These are phyloP conservation scores for Obelidium mucronatum DNA, from an alignment of 192 early-diverging fungal species.

Conservation along the genomic window DNA sequence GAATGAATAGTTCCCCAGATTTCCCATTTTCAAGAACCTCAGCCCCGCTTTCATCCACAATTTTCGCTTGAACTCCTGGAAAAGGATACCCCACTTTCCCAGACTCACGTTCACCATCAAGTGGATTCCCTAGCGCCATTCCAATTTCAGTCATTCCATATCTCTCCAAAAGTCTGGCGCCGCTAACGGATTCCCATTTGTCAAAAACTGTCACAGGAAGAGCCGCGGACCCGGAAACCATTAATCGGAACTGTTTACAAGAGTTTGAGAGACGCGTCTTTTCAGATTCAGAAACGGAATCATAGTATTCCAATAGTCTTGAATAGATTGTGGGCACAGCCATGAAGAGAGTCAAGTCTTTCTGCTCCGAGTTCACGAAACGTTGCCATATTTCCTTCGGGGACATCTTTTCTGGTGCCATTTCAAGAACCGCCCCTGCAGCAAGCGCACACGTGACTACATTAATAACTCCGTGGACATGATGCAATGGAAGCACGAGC, in stretches of 20 bases:
- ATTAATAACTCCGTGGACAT: slow-evolving; percentile 73
- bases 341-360: slow-evolving; percentile 80
- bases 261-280: slow-evolving; percentile 53
- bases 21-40: slow-evolving; percentile 56
- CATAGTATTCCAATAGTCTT: slow-evolving; percentile 68
- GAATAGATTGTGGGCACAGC: slow-evolving; percentile 91
- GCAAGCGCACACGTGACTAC: slow-evolving; percentile 74
- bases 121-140: slow-evolving; percentile 81
- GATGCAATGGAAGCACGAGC: slow-evolving; percentile 85
- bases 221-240: slow-evolving; percentile 75
- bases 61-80: slow-evolving; percentile 67
- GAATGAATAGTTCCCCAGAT: slow-evolving; percentile 77
- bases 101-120: slow-evolving; percentile 41
- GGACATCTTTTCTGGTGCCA: slow-evolving; percentile 72
- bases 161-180: slow-evolving; percentile 81
- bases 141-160: slow-evolving; percentile 93
- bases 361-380: slow-evolving; percentile 57
- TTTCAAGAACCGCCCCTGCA: slow-evolving; percentile 79
- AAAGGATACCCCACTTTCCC: slow-evolving; percentile 82
- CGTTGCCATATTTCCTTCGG: slow-evolving; percentile 69
- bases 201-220: slow-evolving; percentile 75
- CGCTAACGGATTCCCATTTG: slow-evolving; percentile 74
- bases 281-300: slow-evolving; percentile 46
- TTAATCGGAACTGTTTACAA: slow-evolving; percentile 75
- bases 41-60: slow-evolving; percentile 57